Evolutionary conservation across 805 yeast genomes (phyloP).

Genomic region (Candida adriatica): DNA sequence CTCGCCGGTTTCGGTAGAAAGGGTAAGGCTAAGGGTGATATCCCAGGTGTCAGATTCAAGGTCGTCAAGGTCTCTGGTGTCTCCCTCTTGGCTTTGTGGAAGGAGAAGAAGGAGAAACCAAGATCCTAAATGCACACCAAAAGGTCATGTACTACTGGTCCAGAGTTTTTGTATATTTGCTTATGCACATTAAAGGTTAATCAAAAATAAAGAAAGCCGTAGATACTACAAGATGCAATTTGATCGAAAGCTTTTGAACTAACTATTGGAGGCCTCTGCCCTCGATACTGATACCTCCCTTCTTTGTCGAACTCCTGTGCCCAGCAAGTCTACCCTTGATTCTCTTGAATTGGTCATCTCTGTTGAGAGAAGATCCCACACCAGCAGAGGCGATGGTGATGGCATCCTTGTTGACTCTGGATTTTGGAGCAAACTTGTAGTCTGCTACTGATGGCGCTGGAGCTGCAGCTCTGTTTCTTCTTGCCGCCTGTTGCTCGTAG

Average conservation of each 20-base stretch:
- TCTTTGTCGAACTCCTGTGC: conserved; percentile 31
- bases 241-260: background rate
- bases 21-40: conserved; percentile 99
- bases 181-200: conserved; percentile 23
- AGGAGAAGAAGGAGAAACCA: conserved; percentile 99
- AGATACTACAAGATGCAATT: background rate
- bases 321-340: conserved; percentile 41
- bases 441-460: conserved; percentile 89
- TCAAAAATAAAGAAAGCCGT: conserved; percentile 4
- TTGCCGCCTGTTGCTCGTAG: conserved; percentile 84
- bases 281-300: conserved; percentile 74
- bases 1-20: conserved; percentile 99
- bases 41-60: conserved; percentile 99
- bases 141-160: conserved; percentile 11
- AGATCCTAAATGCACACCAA: conserved; percentile 64
- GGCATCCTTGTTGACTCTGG: conserved; percentile 40
- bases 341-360: conserved; percentile 77
- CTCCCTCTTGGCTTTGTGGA: conserved; percentile 98
- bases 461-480: conserved; percentile 92
- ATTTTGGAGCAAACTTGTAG: conserved; percentile 84
- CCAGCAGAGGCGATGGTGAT: conserved; percentile 33
- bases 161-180: conserved; percentile 20
- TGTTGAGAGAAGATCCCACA: conserved; percentile 43
- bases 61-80: conserved; percentile 99
- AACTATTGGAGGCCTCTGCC: conserved; percentile 15